Evolutionary conservation across 106 monocot genomes (phyloP).

Genomic region (Dioscorea alata): DNA sequence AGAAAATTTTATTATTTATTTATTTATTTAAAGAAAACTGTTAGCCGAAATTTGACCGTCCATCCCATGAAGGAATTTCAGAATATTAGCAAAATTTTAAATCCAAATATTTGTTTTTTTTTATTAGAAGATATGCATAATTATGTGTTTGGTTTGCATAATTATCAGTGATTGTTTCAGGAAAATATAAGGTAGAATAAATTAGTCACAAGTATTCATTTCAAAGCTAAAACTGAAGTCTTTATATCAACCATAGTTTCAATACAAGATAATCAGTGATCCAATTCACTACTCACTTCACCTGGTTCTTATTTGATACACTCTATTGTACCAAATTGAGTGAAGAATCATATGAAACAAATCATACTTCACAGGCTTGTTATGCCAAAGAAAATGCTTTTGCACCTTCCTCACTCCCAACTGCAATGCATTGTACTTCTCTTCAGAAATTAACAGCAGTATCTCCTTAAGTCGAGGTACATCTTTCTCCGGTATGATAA

Average conservation of each 20-base stretch:
- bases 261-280: no score
- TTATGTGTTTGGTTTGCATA: no score
- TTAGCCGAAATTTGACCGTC: no score
- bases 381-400: slow-evolving; percentile 89
- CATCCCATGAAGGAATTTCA: no score
- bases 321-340: slow-evolving; percentile 81
- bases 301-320: slow-evolving; percentile 46
- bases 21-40: no score
- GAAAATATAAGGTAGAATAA: no score
- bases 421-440: slow-evolving; percentile 57
- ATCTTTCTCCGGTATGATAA: slow-evolving; percentile 78
- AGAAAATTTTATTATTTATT: no score
- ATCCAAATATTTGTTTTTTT: no score
- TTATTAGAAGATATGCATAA: no score
- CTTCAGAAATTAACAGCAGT: slow-evolving; percentile 41
- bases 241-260: no score
- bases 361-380: slow-evolving; percentile 72
- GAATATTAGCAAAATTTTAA: no score
- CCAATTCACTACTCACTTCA: not conserved
- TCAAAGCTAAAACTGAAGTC: not conserved
- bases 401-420: slow-evolving; percentile 51
- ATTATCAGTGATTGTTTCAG: no score
- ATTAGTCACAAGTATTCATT: not conserved
- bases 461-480: slow-evolving; percentile 71
- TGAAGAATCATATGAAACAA: slow-evolving; percentile 94